These are phyloP conservation scores for Brassica balearica DNA, from an alignment of 441 rosid genomes.

Conservation along the genomic window DNA sequence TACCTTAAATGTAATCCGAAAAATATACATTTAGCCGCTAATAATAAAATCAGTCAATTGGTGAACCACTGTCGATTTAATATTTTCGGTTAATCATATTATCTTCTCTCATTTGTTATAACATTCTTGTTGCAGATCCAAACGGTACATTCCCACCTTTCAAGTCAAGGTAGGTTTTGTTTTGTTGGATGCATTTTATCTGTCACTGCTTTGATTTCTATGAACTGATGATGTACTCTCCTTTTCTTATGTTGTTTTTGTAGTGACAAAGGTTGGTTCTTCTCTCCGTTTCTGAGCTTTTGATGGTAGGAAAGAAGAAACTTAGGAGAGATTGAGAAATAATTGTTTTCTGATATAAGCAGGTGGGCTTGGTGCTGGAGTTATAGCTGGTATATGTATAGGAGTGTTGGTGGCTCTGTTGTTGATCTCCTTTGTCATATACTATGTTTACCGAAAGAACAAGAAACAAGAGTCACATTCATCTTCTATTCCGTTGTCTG, in stretches of 20 bases:
- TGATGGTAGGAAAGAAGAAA: slow-evolving; percentile 28
- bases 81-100: neutral
- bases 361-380: slow-evolving; percentile 60
- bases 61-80: neutral
- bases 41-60: too few relatives aligned
- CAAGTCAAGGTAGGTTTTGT: slow-evolving; percentile 28
- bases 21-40: neutral
- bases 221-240: slow-evolving; percentile 32
- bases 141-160: slow-evolving; percentile 35
- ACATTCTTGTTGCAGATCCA: slow-evolving; percentile 25
- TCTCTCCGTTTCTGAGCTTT: slow-evolving; percentile 40
- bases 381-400: slow-evolving; percentile 55
- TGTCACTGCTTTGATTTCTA: slow-evolving; percentile 3
- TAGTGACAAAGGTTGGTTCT: slow-evolving; percentile 75
- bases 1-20: too few relatives aligned
- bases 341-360: slow-evolving; percentile 33
- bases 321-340: slow-evolving; percentile 12
- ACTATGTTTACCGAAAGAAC: slow-evolving; percentile 52
- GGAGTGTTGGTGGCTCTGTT: slow-evolving; percentile 49
- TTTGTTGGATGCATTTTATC: neutral
- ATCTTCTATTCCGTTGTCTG: slow-evolving; percentile 43
- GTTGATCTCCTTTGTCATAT: slow-evolving; percentile 45
- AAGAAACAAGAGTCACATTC: slow-evolving; percentile 42
- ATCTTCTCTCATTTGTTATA: neutral
- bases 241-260: slow-evolving; percentile 47